Percentiles rank a stretch among this genome's conserved stretches.
These are phyloP conservation scores for Diaporthe vexans DNA, from an alignment of 2,329 filamentous ascomycete genomes.

Conservation along the genomic window DNA sequence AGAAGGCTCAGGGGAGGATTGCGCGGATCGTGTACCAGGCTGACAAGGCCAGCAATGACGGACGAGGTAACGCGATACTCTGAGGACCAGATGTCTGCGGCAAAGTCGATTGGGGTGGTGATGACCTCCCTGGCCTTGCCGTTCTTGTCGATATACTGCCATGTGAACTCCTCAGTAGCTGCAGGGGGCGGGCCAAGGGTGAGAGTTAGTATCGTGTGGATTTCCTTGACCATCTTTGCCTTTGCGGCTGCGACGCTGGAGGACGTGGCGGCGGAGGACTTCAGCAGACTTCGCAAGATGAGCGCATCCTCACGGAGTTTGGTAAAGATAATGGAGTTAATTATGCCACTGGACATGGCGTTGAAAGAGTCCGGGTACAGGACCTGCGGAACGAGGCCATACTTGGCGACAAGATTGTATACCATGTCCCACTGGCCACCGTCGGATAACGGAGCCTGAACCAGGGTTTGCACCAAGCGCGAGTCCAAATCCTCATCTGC, in stretches of 20 bases:
- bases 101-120: slow-evolving; percentile 79
- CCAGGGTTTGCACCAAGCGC: slow-evolving; percentile 78
- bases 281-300: slow-evolving; percentile 72
- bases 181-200: slow-evolving; percentile 84
- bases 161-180: slow-evolving; percentile 78
- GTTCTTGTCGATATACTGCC: slow-evolving; percentile 82
- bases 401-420: slow-evolving; percentile 86
- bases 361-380: slow-evolving; percentile 89
- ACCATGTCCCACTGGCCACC: slow-evolving; percentile 96
- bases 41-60: slow-evolving; percentile 79
- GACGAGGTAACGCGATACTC: slow-evolving; percentile 70
- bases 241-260: slow-evolving; percentile 68
- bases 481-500: slow-evolving; percentile 78
- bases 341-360: slow-evolving; percentile 76
- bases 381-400: slow-evolving; percentile 86
- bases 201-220: slow-evolving; percentile 85
- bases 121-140: slow-evolving; percentile 74
- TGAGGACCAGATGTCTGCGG: slow-evolving; percentile 74
- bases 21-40: slow-evolving; percentile 87
- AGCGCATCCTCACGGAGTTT: slow-evolving; percentile 90
- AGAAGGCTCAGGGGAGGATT: slow-evolving; percentile 80
- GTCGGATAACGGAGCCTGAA: slow-evolving; percentile 79
- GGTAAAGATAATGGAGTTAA: slow-evolving; percentile 83
- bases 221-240: slow-evolving; percentile 81
- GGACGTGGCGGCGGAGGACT: slow-evolving; percentile 50